Evolutionary conservation across 177 flowering plant species (phyloP).

Genomic region (Vitis hybrid): DNA sequence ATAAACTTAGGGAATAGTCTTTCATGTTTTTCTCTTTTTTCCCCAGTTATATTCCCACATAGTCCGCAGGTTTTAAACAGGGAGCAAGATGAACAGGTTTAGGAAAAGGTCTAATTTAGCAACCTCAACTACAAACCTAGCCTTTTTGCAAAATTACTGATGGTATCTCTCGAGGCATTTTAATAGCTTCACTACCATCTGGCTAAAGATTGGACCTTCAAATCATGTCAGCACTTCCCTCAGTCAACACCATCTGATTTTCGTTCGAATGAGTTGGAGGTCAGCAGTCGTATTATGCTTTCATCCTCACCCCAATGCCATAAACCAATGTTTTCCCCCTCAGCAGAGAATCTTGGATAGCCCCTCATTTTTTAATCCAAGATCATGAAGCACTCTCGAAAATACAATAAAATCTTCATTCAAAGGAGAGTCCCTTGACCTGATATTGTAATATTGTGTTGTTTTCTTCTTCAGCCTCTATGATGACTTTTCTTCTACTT

Average conservation of each 20-base stretch:
- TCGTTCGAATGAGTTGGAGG: background rate
- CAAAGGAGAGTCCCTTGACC: slow-evolving; percentile 8
- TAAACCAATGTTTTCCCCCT: slow-evolving; percentile 4
- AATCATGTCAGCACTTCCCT: background rate
- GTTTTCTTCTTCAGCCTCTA: background rate
- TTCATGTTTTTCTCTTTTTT: no score
- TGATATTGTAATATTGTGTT: background rate
- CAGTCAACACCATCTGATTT: background rate
- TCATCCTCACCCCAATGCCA: slow-evolving; percentile 6
- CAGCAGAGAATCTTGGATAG: background rate
- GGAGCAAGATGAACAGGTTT: no score
- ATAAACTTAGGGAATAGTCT: no score
- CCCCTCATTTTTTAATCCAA: background rate
- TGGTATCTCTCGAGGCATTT: no score
- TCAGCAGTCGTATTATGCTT: background rate
- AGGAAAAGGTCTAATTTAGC: no score
- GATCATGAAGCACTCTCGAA: background rate
- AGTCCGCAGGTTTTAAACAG: no score
- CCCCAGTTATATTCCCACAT: no score
- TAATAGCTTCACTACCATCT: no score
- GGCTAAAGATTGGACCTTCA: background rate
- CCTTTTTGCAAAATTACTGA: no score
- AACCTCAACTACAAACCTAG: no score
- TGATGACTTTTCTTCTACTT: slow-evolving; percentile 3
- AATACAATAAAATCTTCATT: slow-evolving; percentile 4